Percentiles rank a stretch among this genome's conserved stretches.
Evolutionary conservation across 805 yeast species (phyloP).

Genomic region (Metschnikowia baotianmanensis): DNA sequence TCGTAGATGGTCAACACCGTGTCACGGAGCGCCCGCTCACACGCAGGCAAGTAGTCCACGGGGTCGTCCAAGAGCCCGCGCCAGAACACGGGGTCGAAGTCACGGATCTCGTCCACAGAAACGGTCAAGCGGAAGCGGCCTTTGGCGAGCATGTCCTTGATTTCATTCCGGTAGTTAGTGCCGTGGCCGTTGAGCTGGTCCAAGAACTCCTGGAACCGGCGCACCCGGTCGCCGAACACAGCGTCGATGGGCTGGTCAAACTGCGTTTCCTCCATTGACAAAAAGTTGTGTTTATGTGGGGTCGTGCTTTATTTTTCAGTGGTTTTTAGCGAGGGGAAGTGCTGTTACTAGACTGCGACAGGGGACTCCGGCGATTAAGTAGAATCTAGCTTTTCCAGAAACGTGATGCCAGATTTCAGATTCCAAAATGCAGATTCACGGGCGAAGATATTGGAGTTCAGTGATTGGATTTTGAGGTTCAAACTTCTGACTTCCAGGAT

Average conservation of each 20-base stretch:
- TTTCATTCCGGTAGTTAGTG: constrained; percentile 64
- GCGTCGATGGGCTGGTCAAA: constrained; percentile 41
- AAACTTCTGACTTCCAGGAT: background rate
- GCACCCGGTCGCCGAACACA: constrained; percentile 75
- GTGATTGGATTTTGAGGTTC: background rate
- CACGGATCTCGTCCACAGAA: constrained; percentile 83
- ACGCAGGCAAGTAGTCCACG: constrained; percentile 83
- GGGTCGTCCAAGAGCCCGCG: constrained; percentile 71
- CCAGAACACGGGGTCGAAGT: constrained; percentile 78
- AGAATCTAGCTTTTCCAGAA: too few relatives aligned
- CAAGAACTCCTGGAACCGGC: constrained; percentile 85
- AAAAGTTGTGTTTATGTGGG: background rate
- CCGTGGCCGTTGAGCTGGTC: constrained; percentile 50
- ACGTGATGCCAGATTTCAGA: too few relatives aligned
- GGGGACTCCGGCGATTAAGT: too few relatives aligned
- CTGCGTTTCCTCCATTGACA: constrained; percentile 24
- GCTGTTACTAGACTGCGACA: too few relatives aligned
- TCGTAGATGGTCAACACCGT: constrained; percentile 72
- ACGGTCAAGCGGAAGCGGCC: constrained; percentile 67
- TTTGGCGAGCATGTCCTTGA: constrained; percentile 68
- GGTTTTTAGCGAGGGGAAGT: too few relatives aligned
- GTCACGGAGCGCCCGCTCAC: constrained; percentile 82
- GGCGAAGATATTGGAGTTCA: background rate
- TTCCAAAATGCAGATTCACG: background rate
- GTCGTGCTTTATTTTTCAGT: too few relatives aligned